phyloP scores from a whole-genome alignment of 176 grass and related monocot genomes.

The Musa itinerans region DNA sequence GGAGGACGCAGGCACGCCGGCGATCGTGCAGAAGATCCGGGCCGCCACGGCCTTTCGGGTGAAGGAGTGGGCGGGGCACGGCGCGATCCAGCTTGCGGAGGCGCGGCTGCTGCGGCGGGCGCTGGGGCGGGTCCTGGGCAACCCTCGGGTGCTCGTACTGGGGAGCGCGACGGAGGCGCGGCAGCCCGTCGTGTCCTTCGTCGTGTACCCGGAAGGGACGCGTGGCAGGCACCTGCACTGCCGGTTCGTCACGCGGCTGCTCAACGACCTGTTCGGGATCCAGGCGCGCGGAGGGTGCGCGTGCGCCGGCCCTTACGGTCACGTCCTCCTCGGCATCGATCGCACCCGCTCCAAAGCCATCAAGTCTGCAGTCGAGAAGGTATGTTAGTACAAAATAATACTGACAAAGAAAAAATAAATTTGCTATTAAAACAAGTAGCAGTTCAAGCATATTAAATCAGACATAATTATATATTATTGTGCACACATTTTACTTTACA shows the following conservation, averaged over 20 bases:
- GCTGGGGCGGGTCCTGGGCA: slow-evolving; percentile 18
- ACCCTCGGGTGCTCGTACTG: slow-evolving; percentile 39
- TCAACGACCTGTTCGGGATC: slow-evolving; percentile 71
- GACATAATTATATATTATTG: too few relatives aligned
- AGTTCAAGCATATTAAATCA: too few relatives aligned
- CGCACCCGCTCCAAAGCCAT: slow-evolving; percentile 39
- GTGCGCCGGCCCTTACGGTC: slow-evolving; percentile 57
- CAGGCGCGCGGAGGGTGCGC: slow-evolving; percentile 70
- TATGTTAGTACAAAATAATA: background rate
- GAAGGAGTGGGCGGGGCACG: slow-evolving; percentile 45
- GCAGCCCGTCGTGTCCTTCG: slow-evolving; percentile 56
- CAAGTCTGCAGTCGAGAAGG: slow-evolving; percentile 44
- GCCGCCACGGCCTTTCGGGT: slow-evolving; percentile 61
- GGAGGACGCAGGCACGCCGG: slow-evolving; percentile 55
- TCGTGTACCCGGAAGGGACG: slow-evolving; percentile 31
- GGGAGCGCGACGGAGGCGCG: slow-evolving; percentile 36
- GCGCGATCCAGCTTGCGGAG: slow-evolving; percentile 26
- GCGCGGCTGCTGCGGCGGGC: slow-evolving; percentile 24
- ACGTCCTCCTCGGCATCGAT: slow-evolving; percentile 42
- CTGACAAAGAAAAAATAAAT: too few relatives aligned
- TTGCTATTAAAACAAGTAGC: too few relatives aligned
- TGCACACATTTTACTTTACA: too few relatives aligned
- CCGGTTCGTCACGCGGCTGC: slow-evolving; percentile 42
- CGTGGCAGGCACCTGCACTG: slow-evolving; percentile 40
- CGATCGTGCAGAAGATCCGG: slow-evolving; percentile 58